A percentile compares a stretch with the other conserved stretches of the same genome.
Conservation (phyloP, 768 basidiomycete genomes). For the Lentinula boryana region DNA sequence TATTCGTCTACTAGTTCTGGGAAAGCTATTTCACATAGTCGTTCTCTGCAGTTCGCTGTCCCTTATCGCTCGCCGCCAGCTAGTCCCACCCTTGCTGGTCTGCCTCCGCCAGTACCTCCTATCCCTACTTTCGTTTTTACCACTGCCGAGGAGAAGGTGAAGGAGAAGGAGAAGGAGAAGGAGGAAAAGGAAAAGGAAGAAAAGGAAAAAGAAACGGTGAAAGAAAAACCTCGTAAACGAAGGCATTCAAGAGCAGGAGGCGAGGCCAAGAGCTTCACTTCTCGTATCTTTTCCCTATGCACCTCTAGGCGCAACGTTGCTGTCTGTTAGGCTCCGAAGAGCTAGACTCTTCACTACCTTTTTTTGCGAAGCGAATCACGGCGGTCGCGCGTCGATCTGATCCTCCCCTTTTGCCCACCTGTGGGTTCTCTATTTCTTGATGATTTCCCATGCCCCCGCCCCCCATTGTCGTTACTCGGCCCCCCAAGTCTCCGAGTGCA, state of each 20-base stretch:
- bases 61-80: conserved; percentile 50
- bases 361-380: no score
- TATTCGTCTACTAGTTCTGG: not conserved
- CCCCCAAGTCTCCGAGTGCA: not conserved
- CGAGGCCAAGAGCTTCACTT: not conserved
- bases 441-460: not conserved
- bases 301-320: not conserved
- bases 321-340: not conserved
- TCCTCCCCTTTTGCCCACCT: not conserved
- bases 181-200: not conserved
- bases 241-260: not conserved
- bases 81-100: conserved; percentile 30
- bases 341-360: not conserved
- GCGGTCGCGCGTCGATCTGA: no score
- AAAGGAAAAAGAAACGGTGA: not conserved
- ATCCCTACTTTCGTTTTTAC: conserved; percentile 41
- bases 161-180: not conserved
- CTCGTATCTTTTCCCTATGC: not conserved
- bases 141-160: conserved; percentile 16
- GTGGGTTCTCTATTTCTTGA: not conserved
- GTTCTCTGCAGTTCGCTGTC: conserved; percentile 27
- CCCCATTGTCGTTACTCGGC: not conserved
- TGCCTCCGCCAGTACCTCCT: conserved; percentile 53
- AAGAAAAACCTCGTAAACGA: not conserved
- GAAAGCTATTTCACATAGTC: conserved; percentile 14